Conservation (phyloP, 768 basidiomycete species). For the Pleurotus salmoneostramineus region DNA sequence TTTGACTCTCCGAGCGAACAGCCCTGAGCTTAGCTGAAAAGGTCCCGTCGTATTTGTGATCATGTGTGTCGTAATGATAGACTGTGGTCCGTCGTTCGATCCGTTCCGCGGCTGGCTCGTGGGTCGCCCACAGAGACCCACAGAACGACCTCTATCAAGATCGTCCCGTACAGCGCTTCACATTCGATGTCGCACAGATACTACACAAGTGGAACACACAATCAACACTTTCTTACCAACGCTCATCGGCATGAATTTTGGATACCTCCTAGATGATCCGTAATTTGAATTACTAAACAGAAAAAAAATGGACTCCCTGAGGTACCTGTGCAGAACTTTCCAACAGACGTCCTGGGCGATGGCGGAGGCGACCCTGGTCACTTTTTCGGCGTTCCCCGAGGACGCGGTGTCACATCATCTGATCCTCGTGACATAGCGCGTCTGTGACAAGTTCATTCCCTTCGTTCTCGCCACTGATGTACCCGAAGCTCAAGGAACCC, state of each 20-base stretch:
- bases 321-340: too few species aligned
- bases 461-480: not conserved
- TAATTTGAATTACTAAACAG: too few species aligned
- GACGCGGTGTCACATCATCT: not conserved
- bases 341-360: too few species aligned
- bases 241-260: too few species aligned
- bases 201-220: not conserved
- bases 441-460: not conserved
- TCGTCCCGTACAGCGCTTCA: not conserved
- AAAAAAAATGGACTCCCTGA: too few species aligned
- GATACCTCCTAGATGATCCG: too few species aligned
- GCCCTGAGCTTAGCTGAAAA: not conserved
- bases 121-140: not conserved
- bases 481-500: not conserved
- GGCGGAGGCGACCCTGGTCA: too few species aligned
- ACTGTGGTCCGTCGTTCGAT: not conserved
- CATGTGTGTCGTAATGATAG: not conserved
- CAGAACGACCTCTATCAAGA: not conserved
- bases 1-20: not conserved
- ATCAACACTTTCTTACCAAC: too few species aligned
- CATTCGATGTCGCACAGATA: not conserved
- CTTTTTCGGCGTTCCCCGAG: not conserved
- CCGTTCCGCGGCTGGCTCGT: not conserved
- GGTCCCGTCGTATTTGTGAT: not conserved
- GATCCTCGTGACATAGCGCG: not conserved